Evolutionary conservation across 129 eudicot genomes (phyloP), one percentile per base, ranked within the genome.

Genomic region (Ambrosia artemisiifolia): DNA sequence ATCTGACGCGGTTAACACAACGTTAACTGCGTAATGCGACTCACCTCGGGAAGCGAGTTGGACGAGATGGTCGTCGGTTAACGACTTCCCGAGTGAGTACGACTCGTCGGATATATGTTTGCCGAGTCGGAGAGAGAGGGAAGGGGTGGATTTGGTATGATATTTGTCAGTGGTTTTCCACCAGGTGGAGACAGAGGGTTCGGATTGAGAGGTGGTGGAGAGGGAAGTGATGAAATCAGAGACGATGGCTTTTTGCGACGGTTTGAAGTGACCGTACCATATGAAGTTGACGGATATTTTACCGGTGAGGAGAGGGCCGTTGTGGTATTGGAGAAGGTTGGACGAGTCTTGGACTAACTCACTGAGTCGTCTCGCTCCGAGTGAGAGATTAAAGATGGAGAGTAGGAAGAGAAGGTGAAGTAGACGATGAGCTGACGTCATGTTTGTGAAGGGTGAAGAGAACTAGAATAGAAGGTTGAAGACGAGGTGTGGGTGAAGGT

Each of bases 271-370:
- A 1, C 73, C 73, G 62, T 69, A 69, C 73, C 73, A 69, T 6
- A 69, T 69, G 60, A 69, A 11, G 43, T 69, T 69, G 12, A 69
- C 63, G 43, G 73, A 69, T 44, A 69, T 69, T 0, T 80, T 76
- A 13, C 97, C 97, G 17, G 78, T 61, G 14, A 91, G 88, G 10
- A 91, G 97, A 2, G 88, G 78, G 32, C 97, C 95, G 14, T 87
- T 91, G 77, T 91, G 97, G 87, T 91, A 88, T 3, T 75, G 66
- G 0, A 91, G 57, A 0, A 72, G 83, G 69, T 24, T 74, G 2
- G 83, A 17, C 1, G 76, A 79, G 65, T 83, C 84, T 3, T 71
- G 43, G 65, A 72, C 78, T 20, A 78, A 57, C 75, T 77, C 88
- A 4, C 49, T 77, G 55, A 84, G 85, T 56, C 65, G 81, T 19